These are phyloP conservation scores for Yarrowia phangngaensis DNA, from an alignment of 805 yeast genomes.

Conservation along the genomic window DNA sequence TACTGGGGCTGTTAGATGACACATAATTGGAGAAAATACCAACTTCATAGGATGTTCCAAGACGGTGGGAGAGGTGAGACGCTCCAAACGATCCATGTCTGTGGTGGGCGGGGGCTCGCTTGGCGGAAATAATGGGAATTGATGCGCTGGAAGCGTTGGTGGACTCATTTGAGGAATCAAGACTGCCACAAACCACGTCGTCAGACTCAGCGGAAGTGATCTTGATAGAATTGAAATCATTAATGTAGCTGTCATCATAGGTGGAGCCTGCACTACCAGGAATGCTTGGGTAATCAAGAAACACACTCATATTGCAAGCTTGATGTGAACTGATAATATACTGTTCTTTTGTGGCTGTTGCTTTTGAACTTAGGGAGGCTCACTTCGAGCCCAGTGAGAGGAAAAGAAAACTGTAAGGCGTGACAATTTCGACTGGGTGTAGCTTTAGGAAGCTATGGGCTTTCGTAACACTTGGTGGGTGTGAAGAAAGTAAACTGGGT, in stretches of 20 bases:
- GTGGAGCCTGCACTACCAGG: background rate
- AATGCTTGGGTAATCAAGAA: constrained; percentile 3
- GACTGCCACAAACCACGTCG: constrained; percentile 25
- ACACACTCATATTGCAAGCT: constrained; percentile 5
- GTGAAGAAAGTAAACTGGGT: too few species aligned
- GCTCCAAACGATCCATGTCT: constrained; percentile 6
- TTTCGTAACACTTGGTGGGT: background rate
- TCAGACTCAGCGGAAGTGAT: constrained; percentile 21
- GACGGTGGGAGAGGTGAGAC: constrained; percentile 31
- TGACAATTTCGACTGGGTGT: too few species aligned
- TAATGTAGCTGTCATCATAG: constrained; percentile 18
- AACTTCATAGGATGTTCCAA: constrained; percentile 53
- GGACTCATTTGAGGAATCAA: constrained; percentile 4
- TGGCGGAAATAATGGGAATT: constrained; percentile 17
- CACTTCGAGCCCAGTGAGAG: background rate
- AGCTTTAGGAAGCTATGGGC: background rate
- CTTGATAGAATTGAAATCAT: constrained; percentile 13
- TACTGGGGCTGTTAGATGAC: constrained; percentile 30
- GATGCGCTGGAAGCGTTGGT: constrained; percentile 24
- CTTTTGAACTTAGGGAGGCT: constrained; percentile 17
- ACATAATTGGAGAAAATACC: constrained; percentile 45
- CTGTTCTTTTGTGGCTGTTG: too few species aligned
- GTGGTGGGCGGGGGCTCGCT: constrained; percentile 2
- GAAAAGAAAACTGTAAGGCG: background rate
- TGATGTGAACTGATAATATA: too few species aligned